phyloP scores from a whole-genome alignment of 2,329 filamentous ascomycete genomes.

The Mariannaea sp. region DNA sequence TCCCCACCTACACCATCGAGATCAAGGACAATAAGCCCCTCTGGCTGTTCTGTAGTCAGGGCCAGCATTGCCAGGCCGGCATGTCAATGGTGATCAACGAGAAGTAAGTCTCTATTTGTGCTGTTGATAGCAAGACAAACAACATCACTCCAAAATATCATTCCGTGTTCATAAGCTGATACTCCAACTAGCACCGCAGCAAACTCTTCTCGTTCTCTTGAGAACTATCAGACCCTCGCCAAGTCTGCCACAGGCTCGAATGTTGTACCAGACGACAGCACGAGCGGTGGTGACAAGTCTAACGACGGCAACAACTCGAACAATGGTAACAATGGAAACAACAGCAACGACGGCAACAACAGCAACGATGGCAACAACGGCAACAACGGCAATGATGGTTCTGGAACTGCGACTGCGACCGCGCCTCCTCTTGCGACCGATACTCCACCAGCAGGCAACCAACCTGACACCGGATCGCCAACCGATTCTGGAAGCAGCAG shows the following conservation, averaged over 20 bases:
- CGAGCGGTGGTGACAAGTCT: constrained; percentile 12
- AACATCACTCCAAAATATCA: too few species aligned
- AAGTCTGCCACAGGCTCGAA: constrained; percentile 37
- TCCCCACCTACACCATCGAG: constrained; percentile 72
- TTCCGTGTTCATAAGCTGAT: constrained; percentile 16
- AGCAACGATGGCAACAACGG: too few species aligned
- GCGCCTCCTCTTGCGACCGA: constrained; percentile 24
- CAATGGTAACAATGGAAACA: too few species aligned
- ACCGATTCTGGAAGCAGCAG: constrained; percentile 27
- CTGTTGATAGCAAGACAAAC: not conserved
- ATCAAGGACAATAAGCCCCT: constrained; percentile 72
- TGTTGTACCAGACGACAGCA: constrained; percentile 24
- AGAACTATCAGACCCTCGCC: constrained; percentile 52
- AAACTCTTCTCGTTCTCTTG: constrained; percentile 58
- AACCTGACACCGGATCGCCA: too few species aligned
- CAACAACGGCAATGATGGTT: constrained; percentile 32
- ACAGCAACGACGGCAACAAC: too few species aligned
- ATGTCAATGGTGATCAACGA: constrained; percentile 81
- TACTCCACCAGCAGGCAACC: too few species aligned
- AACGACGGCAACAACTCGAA: too few species aligned
- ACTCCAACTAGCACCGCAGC: constrained; percentile 46
- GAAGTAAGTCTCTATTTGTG: constrained; percentile 55
- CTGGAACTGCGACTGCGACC: constrained; percentile 21
- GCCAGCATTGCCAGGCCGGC: constrained; percentile 72
- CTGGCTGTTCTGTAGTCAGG: constrained; percentile 81